A percentile compares a stretch with the other conserved stretches of the same genome.
phyloP scores from a whole-genome alignment of 192 early-diverging fungal species.

The Linnemannia exigua region DNA sequence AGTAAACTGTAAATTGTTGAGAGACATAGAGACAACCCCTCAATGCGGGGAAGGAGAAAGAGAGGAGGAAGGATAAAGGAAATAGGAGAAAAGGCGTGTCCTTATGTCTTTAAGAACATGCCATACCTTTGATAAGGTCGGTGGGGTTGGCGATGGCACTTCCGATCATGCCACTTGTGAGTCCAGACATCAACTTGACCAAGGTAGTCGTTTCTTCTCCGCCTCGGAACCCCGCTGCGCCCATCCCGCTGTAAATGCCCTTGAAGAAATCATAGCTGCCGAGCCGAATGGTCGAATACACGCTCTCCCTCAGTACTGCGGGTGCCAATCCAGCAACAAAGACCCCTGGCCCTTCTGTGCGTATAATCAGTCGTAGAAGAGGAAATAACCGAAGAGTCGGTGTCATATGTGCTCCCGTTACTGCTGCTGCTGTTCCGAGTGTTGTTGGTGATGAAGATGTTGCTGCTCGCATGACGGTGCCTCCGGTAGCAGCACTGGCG shows the following conservation, averaged over 20 bases:
- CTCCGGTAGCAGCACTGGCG: not conserved
- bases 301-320: constrained; percentile 49
- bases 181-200: constrained; percentile 46
- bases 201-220: constrained; percentile 41
- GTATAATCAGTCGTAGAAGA: constrained; percentile 34
- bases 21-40: constrained; percentile 4
- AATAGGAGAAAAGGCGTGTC: not conserved
- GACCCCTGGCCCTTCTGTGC: constrained; percentile 45
- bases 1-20: not conserved
- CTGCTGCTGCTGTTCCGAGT: not conserved
- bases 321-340: constrained; percentile 50
- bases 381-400: constrained; percentile 32
- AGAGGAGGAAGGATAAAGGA: not conserved
- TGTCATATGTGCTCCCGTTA: not conserved
- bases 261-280: constrained; percentile 59
- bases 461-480: not conserved
- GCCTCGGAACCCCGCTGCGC: constrained; percentile 14
- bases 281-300: constrained; percentile 57
- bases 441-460: not conserved
- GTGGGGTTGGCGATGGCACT: constrained; percentile 58
- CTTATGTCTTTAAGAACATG: not conserved
- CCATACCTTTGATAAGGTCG: constrained; percentile 57
- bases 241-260: constrained; percentile 38
- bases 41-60: not conserved
- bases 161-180: constrained; percentile 55